These are phyloP conservation scores for Fusarium coffeatum DNA, from an alignment of 2,329 filamentous ascomycete genomes.

Conservation along the genomic window DNA sequence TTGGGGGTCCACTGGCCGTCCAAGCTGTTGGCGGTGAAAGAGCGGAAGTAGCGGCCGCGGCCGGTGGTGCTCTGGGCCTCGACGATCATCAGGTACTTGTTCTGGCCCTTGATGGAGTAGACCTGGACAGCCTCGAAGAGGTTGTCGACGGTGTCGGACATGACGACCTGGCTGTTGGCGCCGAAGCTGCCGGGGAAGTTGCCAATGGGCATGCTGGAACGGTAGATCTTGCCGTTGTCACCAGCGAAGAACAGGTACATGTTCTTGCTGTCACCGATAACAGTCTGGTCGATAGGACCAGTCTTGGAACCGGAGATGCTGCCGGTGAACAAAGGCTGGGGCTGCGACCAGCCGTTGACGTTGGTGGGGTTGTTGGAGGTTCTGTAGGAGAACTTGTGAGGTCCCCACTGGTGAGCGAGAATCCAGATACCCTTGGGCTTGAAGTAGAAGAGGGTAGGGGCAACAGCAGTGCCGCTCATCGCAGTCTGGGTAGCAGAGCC, in stretches of 20 bases:
- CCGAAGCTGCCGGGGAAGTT: conserved; percentile 73
- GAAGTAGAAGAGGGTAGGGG: conserved; percentile 73
- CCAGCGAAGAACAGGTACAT: conserved; percentile 77
- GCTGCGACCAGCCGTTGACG: conserved; percentile 61
- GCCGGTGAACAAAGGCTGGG: conserved; percentile 19
- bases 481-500: conserved; percentile 7
- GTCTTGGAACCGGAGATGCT: conserved; percentile 26
- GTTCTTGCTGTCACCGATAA: conserved; percentile 69
- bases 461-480: background rate
- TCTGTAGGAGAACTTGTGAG: conserved; percentile 68
- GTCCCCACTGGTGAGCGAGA: conserved; percentile 74
- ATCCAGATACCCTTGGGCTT: conserved; percentile 70
- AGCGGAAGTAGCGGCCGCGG: conserved; percentile 43
- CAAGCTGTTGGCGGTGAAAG: conserved; percentile 68
- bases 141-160: conserved; percentile 64
- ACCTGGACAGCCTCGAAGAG: conserved; percentile 76
- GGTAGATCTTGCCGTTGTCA: conserved; percentile 75
- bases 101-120: conserved; percentile 67
- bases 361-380: conserved; percentile 69
- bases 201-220: conserved; percentile 69
- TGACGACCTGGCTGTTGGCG: conserved; percentile 49
- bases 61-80: conserved; percentile 67
- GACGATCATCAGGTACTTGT: conserved; percentile 74
- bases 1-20: conserved; percentile 68
- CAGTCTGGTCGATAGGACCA: conserved; percentile 70